These are phyloP conservation scores for Chimonanthus praecox DNA, from an alignment of 164 flowering plant genomes.

Conservation along the genomic window DNA sequence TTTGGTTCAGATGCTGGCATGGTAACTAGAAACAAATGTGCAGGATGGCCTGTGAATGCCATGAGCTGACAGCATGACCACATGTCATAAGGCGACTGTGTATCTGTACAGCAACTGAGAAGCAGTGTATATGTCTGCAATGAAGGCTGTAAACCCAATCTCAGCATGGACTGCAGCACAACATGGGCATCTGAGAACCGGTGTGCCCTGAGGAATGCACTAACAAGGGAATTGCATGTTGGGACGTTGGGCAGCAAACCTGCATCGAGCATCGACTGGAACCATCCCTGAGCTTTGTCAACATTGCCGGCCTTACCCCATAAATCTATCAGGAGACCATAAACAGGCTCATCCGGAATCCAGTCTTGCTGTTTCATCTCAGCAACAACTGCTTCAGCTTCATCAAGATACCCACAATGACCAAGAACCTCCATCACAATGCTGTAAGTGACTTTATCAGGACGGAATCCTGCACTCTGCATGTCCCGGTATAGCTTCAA, in stretches of 20 bases:
- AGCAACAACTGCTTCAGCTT: conserved; percentile 76
- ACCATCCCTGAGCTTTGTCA: conserved; percentile 84
- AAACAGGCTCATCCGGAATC: conserved; percentile 95
- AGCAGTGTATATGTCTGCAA: conserved; percentile 88
- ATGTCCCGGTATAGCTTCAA: conserved; percentile 74
- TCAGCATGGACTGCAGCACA: conserved; percentile 64
- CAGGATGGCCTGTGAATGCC: conserved; percentile 82
- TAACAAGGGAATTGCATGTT: conserved; percentile 88
- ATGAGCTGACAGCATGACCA: conserved; percentile 68
- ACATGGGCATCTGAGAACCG: conserved; percentile 63
- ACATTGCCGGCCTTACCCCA: conserved; percentile 92
- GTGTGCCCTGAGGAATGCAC: conserved; percentile 78
- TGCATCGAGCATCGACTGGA: conserved; percentile 79
- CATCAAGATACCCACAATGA: conserved; percentile 83
- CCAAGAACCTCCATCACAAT: conserved; percentile 99
- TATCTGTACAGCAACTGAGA: conserved; percentile 86
- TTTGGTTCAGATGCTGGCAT: conserved; percentile 83
- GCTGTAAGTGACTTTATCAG: conserved; percentile 92
- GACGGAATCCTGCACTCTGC: conserved; percentile 83
- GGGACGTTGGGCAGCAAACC: conserved; percentile 90
- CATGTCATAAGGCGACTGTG: conserved; percentile 53
- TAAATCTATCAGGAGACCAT: conserved; percentile 91
- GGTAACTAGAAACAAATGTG: conserved; percentile 63
- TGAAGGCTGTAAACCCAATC: conserved; percentile 69
- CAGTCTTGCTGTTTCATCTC: conserved; percentile 73